A percentile compares a stretch with the other conserved stretches of the same genome.
phyloP scores from a whole-genome alignment of 2,329 filamentous ascomycete species.

The Ophioceras dolichostomum region DNA sequence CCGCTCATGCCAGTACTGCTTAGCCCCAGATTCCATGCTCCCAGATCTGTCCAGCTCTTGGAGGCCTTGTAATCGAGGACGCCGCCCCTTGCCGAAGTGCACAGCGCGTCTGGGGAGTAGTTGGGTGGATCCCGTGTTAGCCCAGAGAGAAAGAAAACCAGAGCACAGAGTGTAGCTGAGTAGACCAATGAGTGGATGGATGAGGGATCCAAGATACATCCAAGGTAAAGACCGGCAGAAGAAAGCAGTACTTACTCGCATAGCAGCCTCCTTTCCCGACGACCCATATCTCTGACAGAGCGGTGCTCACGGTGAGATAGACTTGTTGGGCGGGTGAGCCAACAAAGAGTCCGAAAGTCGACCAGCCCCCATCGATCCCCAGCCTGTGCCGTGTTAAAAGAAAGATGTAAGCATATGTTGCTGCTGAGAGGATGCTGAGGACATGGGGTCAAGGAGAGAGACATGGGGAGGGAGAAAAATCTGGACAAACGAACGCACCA shows the following conservation, averaged over 20 bases:
- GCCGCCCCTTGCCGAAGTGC: slow-evolving; percentile 43
- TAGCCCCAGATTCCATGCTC: slow-evolving; percentile 47
- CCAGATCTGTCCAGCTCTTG: slow-evolving; percentile 44
- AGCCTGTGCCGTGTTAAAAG: slow-evolving; percentile 28
- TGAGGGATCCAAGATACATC: neutral
- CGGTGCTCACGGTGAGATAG: slow-evolving; percentile 51
- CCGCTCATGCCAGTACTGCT: slow-evolving; percentile 39
- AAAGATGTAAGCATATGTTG: too few species aligned
- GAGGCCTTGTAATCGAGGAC: slow-evolving; percentile 43
- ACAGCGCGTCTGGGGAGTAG: slow-evolving; percentile 25
- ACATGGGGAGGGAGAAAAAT: neutral
- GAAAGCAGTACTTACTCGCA: slow-evolving; percentile 24
- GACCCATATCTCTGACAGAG: slow-evolving; percentile 60
- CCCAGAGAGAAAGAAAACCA: too few species aligned
- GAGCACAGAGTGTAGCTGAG: too few species aligned
- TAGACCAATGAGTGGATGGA: neutral
- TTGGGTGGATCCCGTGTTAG: too few species aligned
- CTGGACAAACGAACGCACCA: neutral
- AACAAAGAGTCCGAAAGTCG: slow-evolving; percentile 49
- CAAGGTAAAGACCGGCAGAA: neutral
- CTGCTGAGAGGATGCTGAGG: too few species aligned
- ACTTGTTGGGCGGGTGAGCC: slow-evolving; percentile 29
- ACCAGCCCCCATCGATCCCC: slow-evolving; percentile 61
- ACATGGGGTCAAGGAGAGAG: neutral
- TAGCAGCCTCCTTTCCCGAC: slow-evolving; percentile 56